phyloP scores from a whole-genome alignment of 306 rosid genomes.

The Rosa persica region DNA sequence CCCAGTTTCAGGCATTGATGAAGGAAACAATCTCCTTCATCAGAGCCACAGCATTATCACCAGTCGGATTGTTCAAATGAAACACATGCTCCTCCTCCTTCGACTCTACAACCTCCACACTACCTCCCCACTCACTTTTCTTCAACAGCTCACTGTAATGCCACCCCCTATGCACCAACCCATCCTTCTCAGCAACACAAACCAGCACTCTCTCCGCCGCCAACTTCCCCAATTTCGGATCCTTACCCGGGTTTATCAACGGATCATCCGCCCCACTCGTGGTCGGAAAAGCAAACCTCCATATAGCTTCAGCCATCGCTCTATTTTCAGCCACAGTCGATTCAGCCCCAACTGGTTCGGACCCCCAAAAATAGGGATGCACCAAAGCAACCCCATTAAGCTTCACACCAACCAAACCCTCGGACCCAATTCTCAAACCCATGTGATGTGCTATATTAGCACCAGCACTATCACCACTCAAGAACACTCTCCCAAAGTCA shows the following conservation, averaged over 20 bases:
- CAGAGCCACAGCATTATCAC: constrained; percentile 38
- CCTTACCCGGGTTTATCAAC: constrained; percentile 52
- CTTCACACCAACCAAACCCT: constrained; percentile 38
- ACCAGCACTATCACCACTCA: constrained; percentile 79
- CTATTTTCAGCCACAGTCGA: background rate
- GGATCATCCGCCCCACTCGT: constrained; percentile 58
- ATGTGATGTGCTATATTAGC: constrained; percentile 54
- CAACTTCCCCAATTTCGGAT: constrained; percentile 47
- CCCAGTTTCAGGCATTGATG: constrained; percentile 16
- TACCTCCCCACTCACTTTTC: constrained; percentile 53
- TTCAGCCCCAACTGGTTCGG: constrained; percentile 44
- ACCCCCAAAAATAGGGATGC: constrained; percentile 72
- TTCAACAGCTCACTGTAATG: constrained; percentile 43
- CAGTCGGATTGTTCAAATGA: constrained; percentile 44
- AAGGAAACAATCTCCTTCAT: constrained; percentile 37
- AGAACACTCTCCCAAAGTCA: constrained; percentile 43
- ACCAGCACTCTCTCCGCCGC: constrained; percentile 52
- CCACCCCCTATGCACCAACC: constrained; percentile 48
- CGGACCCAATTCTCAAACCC: constrained; percentile 48
- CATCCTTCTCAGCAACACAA: constrained; percentile 64
- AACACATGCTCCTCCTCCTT: constrained; percentile 57
- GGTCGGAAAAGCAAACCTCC: constrained; percentile 49
- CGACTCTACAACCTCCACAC: constrained; percentile 42
- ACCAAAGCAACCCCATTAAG: constrained; percentile 45
- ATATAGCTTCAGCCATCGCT: constrained; percentile 24